Conservation (phyloP, 2,329 filamentous ascomycete species). For the Fusarium poae region DNA sequence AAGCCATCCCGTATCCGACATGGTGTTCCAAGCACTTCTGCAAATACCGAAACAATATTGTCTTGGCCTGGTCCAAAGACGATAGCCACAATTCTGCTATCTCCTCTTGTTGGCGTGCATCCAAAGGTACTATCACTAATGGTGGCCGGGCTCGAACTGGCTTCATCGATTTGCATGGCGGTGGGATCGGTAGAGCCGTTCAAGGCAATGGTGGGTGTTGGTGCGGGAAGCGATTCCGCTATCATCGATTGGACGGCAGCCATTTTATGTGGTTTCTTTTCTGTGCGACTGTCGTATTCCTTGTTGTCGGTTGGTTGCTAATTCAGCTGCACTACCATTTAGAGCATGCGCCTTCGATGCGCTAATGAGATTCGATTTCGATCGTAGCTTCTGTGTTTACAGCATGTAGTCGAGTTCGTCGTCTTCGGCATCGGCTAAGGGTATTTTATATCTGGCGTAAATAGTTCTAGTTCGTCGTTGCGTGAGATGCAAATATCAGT, state of each 20-base stretch:
- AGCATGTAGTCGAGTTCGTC: not conserved
- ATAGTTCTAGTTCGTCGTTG: not conserved
- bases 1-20: constrained; percentile 71
- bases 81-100: constrained; percentile 72
- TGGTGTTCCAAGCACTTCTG: constrained; percentile 82
- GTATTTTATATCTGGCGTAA: constrained; percentile 19
- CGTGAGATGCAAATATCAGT: constrained; percentile 2
- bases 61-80: constrained; percentile 80
- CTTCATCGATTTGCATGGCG: constrained; percentile 54
- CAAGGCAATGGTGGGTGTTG: constrained; percentile 44
- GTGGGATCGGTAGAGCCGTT: constrained; percentile 46
- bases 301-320: constrained; percentile 15
- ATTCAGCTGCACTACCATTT: constrained; percentile 33
- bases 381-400: constrained; percentile 1
- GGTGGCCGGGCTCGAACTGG: constrained; percentile 52
- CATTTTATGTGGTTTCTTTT: constrained; percentile 47
- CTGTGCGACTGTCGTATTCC: constrained; percentile 6
- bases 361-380: not conserved
- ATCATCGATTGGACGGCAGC: constrained; percentile 57
- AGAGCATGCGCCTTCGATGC: constrained; percentile 19
- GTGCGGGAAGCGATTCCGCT: constrained; percentile 51
- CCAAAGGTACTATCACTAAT: constrained; percentile 58
- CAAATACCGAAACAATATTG: constrained; percentile 79
- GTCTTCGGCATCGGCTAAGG: not conserved
- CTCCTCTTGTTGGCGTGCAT: constrained; percentile 64